Evolutionary conservation across 345 rosid genomes (phyloP).

Genomic region (Microcos paniculata): DNA sequence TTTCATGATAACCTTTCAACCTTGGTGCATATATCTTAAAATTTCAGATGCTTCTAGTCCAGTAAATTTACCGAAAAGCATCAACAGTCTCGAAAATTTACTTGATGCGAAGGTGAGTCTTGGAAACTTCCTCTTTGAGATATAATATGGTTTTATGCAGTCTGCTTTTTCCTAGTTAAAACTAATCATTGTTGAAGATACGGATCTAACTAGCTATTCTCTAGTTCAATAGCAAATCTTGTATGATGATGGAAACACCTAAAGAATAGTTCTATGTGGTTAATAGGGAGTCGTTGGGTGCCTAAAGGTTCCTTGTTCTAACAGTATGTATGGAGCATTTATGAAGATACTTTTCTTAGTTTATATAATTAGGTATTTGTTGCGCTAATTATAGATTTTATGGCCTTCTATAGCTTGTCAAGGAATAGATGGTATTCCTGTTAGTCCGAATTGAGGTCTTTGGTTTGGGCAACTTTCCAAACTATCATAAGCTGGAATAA

Average conservation of each 20-base stretch:
- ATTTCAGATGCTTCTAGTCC: slow-evolving; percentile 76
- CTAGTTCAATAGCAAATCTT: background rate
- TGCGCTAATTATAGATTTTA: background rate
- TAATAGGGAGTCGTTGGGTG: background rate
- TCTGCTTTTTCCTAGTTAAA: slow-evolving; percentile 1
- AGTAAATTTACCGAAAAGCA: slow-evolving; percentile 68
- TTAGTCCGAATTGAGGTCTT: background rate
- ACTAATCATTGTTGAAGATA: background rate
- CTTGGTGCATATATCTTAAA: slow-evolving; percentile 16
- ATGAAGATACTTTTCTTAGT: background rate
- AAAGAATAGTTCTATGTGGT: background rate
- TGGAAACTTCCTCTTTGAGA: slow-evolving; percentile 18
- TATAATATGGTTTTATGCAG: slow-evolving; percentile 19
- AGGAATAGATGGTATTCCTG: background rate
- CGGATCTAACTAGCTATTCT: background rate
- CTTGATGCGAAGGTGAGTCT: slow-evolving; percentile 85
- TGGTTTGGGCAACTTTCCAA: background rate
- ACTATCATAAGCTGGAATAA: background rate
- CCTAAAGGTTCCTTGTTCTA: background rate
- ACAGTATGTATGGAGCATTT: background rate
- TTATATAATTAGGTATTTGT: background rate
- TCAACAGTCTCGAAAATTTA: slow-evolving; percentile 87
- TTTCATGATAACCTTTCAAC: slow-evolving; percentile 14
- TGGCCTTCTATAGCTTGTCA: slow-evolving; percentile 5
- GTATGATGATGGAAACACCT: background rate